Evolutionary conservation across 2,329 filamentous ascomycete species (phyloP), one percentile per base, ranked within the genome.

Genomic region (Cladosporium sp.): DNA sequence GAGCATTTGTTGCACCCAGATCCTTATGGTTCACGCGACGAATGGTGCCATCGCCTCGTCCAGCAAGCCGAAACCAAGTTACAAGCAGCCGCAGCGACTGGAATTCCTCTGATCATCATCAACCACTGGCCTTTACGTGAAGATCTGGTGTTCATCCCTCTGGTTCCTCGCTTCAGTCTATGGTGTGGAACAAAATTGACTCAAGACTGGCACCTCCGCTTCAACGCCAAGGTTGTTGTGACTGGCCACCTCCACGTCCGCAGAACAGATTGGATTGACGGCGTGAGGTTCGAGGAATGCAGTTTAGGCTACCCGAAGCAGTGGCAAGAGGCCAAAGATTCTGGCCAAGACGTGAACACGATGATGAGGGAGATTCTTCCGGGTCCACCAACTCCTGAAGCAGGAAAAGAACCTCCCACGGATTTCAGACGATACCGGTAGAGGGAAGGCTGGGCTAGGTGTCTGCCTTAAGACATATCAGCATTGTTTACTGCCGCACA

Each of bases 131-230:
- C 72, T 7, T 56, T 75, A 46, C 65, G 72, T 18, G 61, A 72
- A 54, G 72, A 73, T 45, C 62, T 72, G 1, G 67, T 75, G 45
- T 68, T 65, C 55, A 65, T 75, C n/a, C 58, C 62, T 9, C 63
- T 62, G 20, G 64, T 74, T 4, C 70, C 70, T 4, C 63, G 72
- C 7, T 75, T 74, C 59, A 66, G 62, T 25, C 56, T 74, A 7
- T 75, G 72, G 72, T 75, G 72, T 51, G 72, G 72, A 16, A 74
- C 72, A 0, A 73, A 68, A 55, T 66, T 69, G 57, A 75, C 72
- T 3, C 64, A 71, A 30, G 66, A 74, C 53, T 75, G 72, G 72
- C 72, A 74, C 55, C 67, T 58, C 30, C 62, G 60, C 30, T 75
- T 67, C 61, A 72, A 73, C 32, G 72, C 71, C 2, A 73, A 72